Evolutionary conservation across 257 asterid genomes (phyloP).

Genomic region (Scutellaria barbata): DNA sequence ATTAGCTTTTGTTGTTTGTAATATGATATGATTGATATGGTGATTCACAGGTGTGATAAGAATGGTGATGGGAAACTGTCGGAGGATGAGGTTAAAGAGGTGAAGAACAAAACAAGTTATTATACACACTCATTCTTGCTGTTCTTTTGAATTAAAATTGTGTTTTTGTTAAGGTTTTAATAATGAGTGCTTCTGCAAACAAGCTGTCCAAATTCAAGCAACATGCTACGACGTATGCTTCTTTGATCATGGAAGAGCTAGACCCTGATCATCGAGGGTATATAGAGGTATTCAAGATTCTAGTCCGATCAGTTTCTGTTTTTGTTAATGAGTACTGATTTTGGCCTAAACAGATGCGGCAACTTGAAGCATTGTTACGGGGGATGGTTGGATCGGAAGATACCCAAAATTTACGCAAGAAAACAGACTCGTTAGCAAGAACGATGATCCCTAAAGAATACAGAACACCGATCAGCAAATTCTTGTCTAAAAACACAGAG

Average conservation of each 20-base stretch:
- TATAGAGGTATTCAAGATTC: conserved; percentile 60
- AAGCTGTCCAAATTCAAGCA: conserved; percentile 77
- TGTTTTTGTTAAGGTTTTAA: conserved; percentile 67
- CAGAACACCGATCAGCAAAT: conserved; percentile 70
- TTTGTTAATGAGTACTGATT: background rate
- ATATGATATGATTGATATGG: background rate
- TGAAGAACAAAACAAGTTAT: conserved; percentile 35
- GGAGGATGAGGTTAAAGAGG: conserved; percentile 95
- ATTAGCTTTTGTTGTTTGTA: background rate
- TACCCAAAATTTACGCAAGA: conserved; percentile 31
- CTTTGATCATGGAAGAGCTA: conserved; percentile 92
- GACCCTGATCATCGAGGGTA: conserved; percentile 89
- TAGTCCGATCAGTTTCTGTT: background rate
- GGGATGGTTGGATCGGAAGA: conserved; percentile 68
- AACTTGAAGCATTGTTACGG: conserved; percentile 75
- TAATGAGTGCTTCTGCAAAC: conserved; percentile 94
- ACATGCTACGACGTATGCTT: conserved; percentile 70
- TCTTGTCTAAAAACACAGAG: conserved; percentile 53
- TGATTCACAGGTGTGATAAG: conserved; percentile 83
- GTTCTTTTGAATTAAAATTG: background rate
- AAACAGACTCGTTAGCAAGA: conserved; percentile 63
- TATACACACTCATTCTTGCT: background rate
- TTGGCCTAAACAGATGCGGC: conserved; percentile 69
- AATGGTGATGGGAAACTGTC: conserved; percentile 93
- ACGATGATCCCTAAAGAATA: conserved; percentile 86